These are phyloP conservation scores for Lactarius vividus DNA, from an alignment of 768 basidiomycete genomes.

Conservation along the genomic window DNA sequence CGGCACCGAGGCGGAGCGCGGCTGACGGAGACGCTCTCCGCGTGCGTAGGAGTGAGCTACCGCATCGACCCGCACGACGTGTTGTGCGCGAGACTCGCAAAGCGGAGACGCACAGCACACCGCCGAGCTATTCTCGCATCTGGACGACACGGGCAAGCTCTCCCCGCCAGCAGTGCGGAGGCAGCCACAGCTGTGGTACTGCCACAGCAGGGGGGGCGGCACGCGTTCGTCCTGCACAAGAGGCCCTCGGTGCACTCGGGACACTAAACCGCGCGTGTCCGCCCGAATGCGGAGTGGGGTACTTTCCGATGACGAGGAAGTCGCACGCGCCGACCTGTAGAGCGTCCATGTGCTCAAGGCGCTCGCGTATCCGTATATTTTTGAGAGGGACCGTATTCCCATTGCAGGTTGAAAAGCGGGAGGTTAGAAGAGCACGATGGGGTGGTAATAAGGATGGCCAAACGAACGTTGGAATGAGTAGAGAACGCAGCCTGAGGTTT, in stretches of 20 bases:
- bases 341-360: constrained; percentile 76
- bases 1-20: constrained; percentile 40
- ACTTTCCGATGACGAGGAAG: constrained; percentile 95
- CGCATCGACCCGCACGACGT: constrained; percentile 72
- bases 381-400: constrained; percentile 46
- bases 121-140: constrained; percentile 89
- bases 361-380: constrained; percentile 92
- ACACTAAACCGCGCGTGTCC: constrained; percentile 86
- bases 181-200: constrained; percentile 23
- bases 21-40: constrained; percentile 67
- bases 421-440: too few relatives aligned
- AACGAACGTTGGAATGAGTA: too few relatives aligned
- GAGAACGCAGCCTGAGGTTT: too few relatives aligned
- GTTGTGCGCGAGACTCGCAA: constrained; percentile 58
- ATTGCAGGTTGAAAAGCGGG: too few relatives aligned
- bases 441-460: too few relatives aligned
- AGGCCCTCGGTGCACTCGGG: constrained; percentile 94
- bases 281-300: constrained; percentile 67
- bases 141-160: constrained; percentile 74
- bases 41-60: constrained; percentile 81
- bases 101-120: constrained; percentile 77
- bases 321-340: constrained; percentile 81
- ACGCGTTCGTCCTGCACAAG: constrained; percentile 97
- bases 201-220: constrained; percentile 58
- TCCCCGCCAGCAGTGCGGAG: neutral